phyloP scores from a whole-genome alignment of 345 rosid genomes.

The Ailanthus altissimus region DNA sequence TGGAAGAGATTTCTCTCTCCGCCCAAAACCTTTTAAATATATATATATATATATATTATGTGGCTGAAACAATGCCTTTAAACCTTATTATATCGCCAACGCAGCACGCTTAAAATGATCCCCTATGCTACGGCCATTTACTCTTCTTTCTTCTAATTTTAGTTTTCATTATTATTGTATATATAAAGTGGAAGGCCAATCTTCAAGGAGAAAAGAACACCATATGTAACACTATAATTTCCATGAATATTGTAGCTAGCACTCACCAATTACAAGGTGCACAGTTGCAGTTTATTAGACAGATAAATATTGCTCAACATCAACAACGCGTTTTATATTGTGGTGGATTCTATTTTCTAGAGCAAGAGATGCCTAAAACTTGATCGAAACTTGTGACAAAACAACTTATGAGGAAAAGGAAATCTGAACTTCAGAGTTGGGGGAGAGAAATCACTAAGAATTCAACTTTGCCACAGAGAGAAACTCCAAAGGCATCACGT shows the following conservation, averaged over 20 bases:
- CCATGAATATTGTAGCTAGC: constrained; percentile 14
- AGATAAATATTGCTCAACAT: neutral
- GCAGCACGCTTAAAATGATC: neutral
- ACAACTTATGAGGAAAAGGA: too few species aligned
- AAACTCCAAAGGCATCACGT: constrained; percentile 45
- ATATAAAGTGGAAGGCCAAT: constrained; percentile 3
- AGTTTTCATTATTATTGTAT: neutral
- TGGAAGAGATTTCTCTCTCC: too few species aligned
- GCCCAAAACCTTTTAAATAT: too few species aligned
- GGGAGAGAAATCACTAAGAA: constrained; percentile 23
- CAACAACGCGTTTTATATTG: constrained; percentile 23
- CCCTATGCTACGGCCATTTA: neutral
- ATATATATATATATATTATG: too few species aligned
- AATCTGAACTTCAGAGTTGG: neutral
- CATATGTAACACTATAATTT: constrained; percentile 20
- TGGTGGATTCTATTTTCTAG: neutral
- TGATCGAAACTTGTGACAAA: neutral
- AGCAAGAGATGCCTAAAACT: constrained; percentile 1
- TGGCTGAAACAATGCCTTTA: neutral
- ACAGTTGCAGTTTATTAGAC: constrained; percentile 5
- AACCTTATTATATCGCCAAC: neutral
- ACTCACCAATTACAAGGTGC: constrained; percentile 20
- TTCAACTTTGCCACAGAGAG: constrained; percentile 32
- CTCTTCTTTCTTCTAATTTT: neutral
- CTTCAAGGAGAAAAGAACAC: neutral